Evolutionary conservation across 106 monocot species (phyloP), one percentile per base, ranked within the genome.

Genomic region (Dioscorea zingiberensis): DNA sequence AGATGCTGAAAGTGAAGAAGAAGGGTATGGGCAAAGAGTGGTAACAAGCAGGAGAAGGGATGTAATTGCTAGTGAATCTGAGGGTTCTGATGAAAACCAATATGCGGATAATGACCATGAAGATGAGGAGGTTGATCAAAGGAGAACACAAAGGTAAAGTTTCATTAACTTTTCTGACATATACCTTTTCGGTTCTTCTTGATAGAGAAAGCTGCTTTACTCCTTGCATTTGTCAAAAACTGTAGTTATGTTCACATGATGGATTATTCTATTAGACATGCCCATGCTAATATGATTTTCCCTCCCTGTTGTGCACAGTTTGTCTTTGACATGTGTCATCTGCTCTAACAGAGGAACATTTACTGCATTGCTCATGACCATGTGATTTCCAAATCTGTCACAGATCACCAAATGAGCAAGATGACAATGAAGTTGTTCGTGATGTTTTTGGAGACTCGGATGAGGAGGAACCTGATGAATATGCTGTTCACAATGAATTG

Each of bases 371-470:
- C 4, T 51, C 15, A 13, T 21, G 11, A 55, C 11, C 8, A 30
- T 26, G 21, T 59, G 30, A 23, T 32, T 45, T 56, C 25, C 1
- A 55, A 32, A 63, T 69, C 48, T 80, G 57, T 56, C 54, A 62
- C 63, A 83, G 80, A 54, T 59, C 68, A 32, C 59, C 76, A 16
- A 81, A 63, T 71, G 85, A 77, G 25, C 74, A 83, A 68, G 79
- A 84, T 58, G 88, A 97, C 51, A 68, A 86, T 63, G 77, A 86
- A 73, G 79, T 79, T 66, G 90, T 97, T 62, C 87, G 91, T 55
- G 83, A 85, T 65, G 91, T 91, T n/a, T 92, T 97, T 86, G 95
- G 95, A 56, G 91, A 97, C 65, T 87, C 87, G 58, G 91, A 91
- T 68, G 95, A 91, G 59, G 95, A 97, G 74, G 95, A 77, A 61